Evolutionary conservation across 306 rosid genomes (phyloP), one percentile per base, ranked within the genome.

Genomic region (Benincasa hispida): DNA sequence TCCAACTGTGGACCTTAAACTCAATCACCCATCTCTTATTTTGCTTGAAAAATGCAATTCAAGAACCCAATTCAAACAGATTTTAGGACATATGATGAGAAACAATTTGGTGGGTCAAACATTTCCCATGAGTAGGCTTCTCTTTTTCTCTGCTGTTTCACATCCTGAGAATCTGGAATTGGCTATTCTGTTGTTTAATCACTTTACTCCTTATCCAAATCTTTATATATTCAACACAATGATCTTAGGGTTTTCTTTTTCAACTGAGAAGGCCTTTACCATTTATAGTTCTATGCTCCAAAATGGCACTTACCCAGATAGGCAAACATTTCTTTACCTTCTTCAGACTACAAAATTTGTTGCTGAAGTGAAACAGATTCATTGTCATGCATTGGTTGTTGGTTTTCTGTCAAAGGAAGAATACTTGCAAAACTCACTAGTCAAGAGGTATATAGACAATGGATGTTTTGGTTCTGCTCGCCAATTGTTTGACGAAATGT

Each of bases 61-160:
- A 39, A 86, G 88, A 76, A n/a, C 78, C 56, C 90, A 86, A 79
- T 88, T 86, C 81, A 83, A 84, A 61, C 88, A 88, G 83, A 84
- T 88, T 48, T 62, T 86, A 58, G 90, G 86, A 10, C 84, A 86
- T 54, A 81, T 83, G 66, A 88, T 88, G 88, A 88, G 88, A 65
- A 57, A 50, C 74, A 72, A 80, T 76, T 85, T 86, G 34, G 73
- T 84, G 21, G 86, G 90, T n/a, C 83, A 72, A 75, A 88, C 90
- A 47, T 88, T 88, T 84, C 90, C 90, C 3, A 84, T 88, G 92
- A 88, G 92, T 84, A 83, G 92, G 79, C 87, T 86, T 70, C 84
- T 88, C 10, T 76, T 83, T n/a, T 88, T 86, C 77, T 88, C 87
- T 5, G 88, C 90, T 10, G 75, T 84, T 79, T 79, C 90, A 48